Conservation (phyloP, 1,284 basidiomycete genomes). For the Trametes hirsuta region DNA sequence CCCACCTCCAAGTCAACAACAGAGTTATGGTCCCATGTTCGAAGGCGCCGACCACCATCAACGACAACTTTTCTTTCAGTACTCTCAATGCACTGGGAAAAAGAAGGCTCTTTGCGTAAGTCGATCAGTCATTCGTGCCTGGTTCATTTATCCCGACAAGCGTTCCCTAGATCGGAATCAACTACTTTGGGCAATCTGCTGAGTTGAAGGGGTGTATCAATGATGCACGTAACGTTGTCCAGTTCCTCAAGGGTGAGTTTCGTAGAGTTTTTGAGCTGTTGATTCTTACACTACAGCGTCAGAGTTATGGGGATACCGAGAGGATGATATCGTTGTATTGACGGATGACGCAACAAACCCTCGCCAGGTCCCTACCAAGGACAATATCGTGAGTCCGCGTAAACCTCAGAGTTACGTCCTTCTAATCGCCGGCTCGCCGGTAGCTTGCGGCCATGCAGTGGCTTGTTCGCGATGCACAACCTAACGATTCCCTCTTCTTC, state of each 20-base stretch:
- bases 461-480: constrained; percentile 80
- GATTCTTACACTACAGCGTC: constrained; percentile 4
- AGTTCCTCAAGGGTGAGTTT: constrained; percentile 66
- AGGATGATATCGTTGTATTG: constrained; percentile 86
- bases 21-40: constrained; percentile 70
- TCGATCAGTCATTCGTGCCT: background rate
- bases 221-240: constrained; percentile 78
- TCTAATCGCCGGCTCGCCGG: background rate
- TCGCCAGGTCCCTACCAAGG: constrained; percentile 69
- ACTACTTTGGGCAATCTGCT: constrained; percentile 70
- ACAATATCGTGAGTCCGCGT: constrained; percentile 71
- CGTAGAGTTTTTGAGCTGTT: background rate
- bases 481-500: constrained; percentile 91
- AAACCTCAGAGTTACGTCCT: background rate
- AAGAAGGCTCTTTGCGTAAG: constrained; percentile 81
- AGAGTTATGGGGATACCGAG: constrained; percentile 73
- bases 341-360: constrained; percentile 75
- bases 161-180: constrained; percentile 71
- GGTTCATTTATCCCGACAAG: background rate
- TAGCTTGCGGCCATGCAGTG: constrained; percentile 85
- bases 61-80: constrained; percentile 68
- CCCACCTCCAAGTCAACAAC: constrained; percentile 63
- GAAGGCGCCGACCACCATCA: constrained; percentile 52
- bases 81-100: constrained; percentile 83
- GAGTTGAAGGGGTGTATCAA: constrained; percentile 87